Evolutionary conservation across 352 stramenopile genomes (phyloP).

Genomic region (Pythium utonaiense): DNA sequence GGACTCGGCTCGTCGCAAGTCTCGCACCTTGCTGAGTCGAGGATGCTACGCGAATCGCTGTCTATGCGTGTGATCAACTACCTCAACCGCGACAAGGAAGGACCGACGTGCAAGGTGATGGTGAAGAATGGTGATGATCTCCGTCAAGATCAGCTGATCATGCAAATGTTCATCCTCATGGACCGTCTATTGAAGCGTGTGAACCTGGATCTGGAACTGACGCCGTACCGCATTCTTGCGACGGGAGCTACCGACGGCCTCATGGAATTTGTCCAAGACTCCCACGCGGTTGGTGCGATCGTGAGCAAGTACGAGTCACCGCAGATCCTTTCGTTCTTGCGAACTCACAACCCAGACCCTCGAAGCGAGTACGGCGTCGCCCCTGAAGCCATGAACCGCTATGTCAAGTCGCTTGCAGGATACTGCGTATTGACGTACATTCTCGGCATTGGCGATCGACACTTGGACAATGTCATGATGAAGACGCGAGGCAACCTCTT

Average conservation of each 20-base stretch:
- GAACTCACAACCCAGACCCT: conserved; percentile 84
- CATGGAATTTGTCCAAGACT: conserved; percentile 97
- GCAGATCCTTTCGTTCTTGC: conserved; percentile 89
- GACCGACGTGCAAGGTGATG: conserved; percentile 95
- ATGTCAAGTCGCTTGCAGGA: conserved; percentile 96
- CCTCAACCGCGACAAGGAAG: conserved; percentile 77
- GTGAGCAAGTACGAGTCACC: conserved; percentile 92
- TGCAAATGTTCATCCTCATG: conserved; percentile 99
- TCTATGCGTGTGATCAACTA: conserved; percentile 75
- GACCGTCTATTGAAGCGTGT: conserved; percentile 98
- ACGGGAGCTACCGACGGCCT: conserved; percentile 90
- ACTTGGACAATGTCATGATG: conserved; percentile 99
- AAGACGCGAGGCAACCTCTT: conserved; percentile 95
- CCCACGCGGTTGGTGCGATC: conserved; percentile 94
- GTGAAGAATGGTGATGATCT: conserved; percentile 99
- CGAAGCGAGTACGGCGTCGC: conserved; percentile 85
- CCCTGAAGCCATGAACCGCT: conserved; percentile 93
- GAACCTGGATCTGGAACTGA: conserved; percentile 97
- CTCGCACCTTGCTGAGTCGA: conserved; percentile 22
- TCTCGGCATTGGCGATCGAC: conserved; percentile 97
- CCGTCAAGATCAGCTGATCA: conserved; percentile 99
- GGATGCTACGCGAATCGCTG: conserved; percentile 59
- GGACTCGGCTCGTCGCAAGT: conserved; percentile 9
- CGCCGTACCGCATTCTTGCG: conserved; percentile 92
- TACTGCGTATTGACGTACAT: conserved; percentile 99